phyloP scores from a whole-genome alignment of 805 yeast species.

The Zygotorulaspora sp. region DNA sequence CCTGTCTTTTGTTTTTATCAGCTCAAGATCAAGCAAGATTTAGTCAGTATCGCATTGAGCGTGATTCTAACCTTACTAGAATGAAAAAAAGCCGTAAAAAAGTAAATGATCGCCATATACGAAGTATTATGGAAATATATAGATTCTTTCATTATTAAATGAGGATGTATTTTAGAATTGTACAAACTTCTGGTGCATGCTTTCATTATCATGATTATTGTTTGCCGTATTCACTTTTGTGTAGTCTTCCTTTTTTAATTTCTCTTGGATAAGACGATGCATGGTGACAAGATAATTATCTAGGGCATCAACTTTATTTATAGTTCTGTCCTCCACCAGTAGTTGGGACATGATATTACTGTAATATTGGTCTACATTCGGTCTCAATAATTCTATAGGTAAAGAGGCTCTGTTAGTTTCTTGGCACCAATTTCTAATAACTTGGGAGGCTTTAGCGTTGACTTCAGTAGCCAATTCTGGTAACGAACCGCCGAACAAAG shows the following conservation, averaged over 20 bases:
- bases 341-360: conserved; percentile 43
- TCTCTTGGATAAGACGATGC: conserved; percentile 58
- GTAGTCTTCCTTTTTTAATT: conserved; percentile 44
- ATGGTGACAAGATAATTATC: conserved; percentile 62
- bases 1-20: too few relatives aligned
- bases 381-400: conserved; percentile 31
- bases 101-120: not conserved
- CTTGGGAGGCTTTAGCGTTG: conserved; percentile 59
- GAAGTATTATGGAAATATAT: too few relatives aligned
- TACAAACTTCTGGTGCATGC: conserved; percentile 33
- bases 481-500: conserved; percentile 43
- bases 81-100: not conserved
- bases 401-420: conserved; percentile 20
- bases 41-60: not conserved
- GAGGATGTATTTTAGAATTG: conserved; percentile 24
- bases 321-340: conserved; percentile 68
- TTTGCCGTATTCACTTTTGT: conserved; percentile 22
- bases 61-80: not conserved
- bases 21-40: too few relatives aligned
- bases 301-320: conserved; percentile 52
- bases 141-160: too few relatives aligned
- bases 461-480: conserved; percentile 70
- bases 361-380: conserved; percentile 32
- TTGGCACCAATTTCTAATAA: conserved; percentile 48
- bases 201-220: conserved; percentile 7